Evolutionary conservation across 306 rosid genomes (phyloP), one percentile per base, ranked within the genome.

Genomic region (Inga laurina): DNA sequence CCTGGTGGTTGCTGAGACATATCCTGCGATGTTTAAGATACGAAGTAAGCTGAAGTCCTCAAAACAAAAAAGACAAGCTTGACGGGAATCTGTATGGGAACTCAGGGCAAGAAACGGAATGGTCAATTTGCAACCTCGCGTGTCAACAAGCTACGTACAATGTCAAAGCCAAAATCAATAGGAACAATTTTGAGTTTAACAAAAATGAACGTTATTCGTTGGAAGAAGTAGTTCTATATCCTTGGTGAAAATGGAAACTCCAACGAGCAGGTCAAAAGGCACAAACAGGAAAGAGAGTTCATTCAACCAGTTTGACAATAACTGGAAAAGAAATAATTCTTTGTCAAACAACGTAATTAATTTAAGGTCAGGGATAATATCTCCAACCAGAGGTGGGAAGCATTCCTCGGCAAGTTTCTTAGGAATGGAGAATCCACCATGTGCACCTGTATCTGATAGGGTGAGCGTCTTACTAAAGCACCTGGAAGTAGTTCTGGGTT

Each of bases 371-470:
- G 74, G 62, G 75, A 79, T 24, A 48, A 84, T 76, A 80, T 86
- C 22, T 87, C 93, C 64, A 80, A 93, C 97, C 94, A 93, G 91
- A 39, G 82, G 89, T 5, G 86, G 94, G 79, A 93, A 83, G 84
- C 90, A 91, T 66, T 82, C 91, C 39, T 79, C 86, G 19, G 97
- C 97, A 30, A 83, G 78, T 72, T 84, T 73, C 81, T 81, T 93
- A 16, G 90, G 97, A 59, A 93, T 84, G 45, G 97, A 91, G 57
- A 90, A 86, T 86, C 95, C 97, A 82, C 97, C 94, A 35, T 91
- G 97, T 2, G 91, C 84, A 77, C 94, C 89, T 45, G 92, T 88
- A 82, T 92, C 97, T 43, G 97, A 92, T 54, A 88, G 86, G 81
- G 97, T 92, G 32, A 92, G 97, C 24, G 19, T 77, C 88, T 92